Conservation (phyloP, 108 stramenopile species). For the Stephanodiscus triporus region DNA sequence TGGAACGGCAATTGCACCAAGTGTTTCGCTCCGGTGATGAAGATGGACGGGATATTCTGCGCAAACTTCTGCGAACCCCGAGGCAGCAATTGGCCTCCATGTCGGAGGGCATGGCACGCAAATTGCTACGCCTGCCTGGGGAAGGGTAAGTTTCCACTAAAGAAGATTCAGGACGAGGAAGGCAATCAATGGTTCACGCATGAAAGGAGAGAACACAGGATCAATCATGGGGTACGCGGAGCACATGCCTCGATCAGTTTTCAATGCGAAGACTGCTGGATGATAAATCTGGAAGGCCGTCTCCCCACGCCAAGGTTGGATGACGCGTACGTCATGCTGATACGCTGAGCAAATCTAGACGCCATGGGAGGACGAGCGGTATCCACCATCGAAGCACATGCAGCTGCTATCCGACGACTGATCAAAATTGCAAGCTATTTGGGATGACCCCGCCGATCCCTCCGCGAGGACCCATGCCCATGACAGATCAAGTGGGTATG, state of each 20-base stretch:
- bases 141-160: background rate
- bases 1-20: no score
- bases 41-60: no score
- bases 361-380: background rate
- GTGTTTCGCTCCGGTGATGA: no score
- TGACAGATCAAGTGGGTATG: background rate
- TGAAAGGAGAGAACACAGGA: background rate
- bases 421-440: background rate
- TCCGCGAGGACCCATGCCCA: slow-evolving; percentile 1
- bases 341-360: background rate
- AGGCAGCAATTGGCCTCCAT: no score
- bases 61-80: no score
- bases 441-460: slow-evolving; percentile 18
- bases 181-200: background rate
- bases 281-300: no score
- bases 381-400: background rate
- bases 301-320: background rate
- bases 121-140: no score
- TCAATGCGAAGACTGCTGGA: no score
- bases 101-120: no score
- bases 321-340: background rate
- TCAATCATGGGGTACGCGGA: slow-evolving; percentile 1
- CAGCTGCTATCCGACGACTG: background rate
- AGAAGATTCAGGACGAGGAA: background rate
- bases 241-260: background rate